Evolutionary conservation across 139 green algal genomes (phyloP).

Genomic region (Eudorina sp.): DNA sequence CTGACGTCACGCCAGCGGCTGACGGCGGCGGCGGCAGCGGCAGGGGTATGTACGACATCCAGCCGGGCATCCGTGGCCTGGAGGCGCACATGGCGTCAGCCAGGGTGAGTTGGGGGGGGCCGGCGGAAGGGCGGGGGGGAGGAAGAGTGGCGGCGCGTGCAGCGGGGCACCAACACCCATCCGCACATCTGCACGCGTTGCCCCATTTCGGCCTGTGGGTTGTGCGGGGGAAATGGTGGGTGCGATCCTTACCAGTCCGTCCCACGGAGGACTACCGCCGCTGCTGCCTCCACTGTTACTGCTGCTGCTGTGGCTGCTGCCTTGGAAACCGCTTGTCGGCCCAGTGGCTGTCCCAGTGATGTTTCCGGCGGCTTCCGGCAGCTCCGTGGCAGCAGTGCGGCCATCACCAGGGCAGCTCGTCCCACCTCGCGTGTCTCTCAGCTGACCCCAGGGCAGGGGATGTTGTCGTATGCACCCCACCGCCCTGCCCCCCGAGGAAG

Average conservation of each 20-base stretch:
- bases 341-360: neutral
- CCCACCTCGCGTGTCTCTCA: neutral
- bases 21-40: neutral
- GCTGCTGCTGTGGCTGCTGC: no score
- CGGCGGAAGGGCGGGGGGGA: neutral
- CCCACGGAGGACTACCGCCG: no score
- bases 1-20: neutral
- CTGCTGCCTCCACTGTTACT: no score
- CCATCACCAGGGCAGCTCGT: no score
- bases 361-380: neutral
- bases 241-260: no score
- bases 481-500: neutral
- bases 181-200: neutral
- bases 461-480: neutral
- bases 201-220: neutral
- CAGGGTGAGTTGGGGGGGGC: constrained; percentile 29
- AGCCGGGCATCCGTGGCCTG: constrained; percentile 52
- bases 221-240: neutral
- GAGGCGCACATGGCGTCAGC: constrained; percentile 34
- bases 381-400: neutral
- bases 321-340: neutral
- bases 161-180: neutral
- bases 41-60: constrained; percentile 40
- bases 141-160: neutral
- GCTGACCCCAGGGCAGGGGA: no score